Base-by-base conservation (phyloP, 192 early-diverging fungal genomes). In the Podila epicladia region DNA sequence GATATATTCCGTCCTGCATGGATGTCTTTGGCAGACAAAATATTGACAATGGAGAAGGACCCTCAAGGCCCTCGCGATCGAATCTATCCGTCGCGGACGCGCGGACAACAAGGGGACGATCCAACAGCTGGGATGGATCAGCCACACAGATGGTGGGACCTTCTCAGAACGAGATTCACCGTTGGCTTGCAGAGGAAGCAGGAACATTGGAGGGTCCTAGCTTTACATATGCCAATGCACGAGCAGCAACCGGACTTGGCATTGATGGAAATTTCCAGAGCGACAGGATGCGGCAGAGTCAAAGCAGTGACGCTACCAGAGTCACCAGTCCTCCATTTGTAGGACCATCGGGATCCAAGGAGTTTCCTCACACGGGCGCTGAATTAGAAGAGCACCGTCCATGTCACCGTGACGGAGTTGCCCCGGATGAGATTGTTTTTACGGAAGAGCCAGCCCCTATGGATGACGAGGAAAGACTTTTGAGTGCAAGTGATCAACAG, bases 141-240 rank as follows among this genome's bases (percentile, higher is more conserved):
- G 22, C 20, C 22, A 0, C 45, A 9, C 45, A 33, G 5, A 29
- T 24, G 7, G 5, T 24, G 19, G 77, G 77, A 59, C 77, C 77
- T 32, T 65, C 71, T 5, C 65, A 73, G 55, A 71, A 69, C 22
- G 77, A 73, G n/a, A 62, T 80, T 55, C 77, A 80, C 28, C 61
- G 71, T 0, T 79, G 76, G 76, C n/a, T 80, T 5, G 70, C 77
- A 0, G 77, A 80, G 20, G 71, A 38, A 37, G 77, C 77, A 8
- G 71, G 71, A 20, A 69, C 71, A 7, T 41, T 80, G 26, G 24
- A 58, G 15, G 71, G 71, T 37, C 77, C 77, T 13, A 65, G 57
- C 32, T 73, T 73, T 31, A 51, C 57, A 5, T 48, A 28, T 63
- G 51, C 17, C 11, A 31, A 26, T 2, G 5, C 19, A 9, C 51